phyloP scores from a whole-genome alignment of 306 rosid genomes.

The Lablab purpureus region DNA sequence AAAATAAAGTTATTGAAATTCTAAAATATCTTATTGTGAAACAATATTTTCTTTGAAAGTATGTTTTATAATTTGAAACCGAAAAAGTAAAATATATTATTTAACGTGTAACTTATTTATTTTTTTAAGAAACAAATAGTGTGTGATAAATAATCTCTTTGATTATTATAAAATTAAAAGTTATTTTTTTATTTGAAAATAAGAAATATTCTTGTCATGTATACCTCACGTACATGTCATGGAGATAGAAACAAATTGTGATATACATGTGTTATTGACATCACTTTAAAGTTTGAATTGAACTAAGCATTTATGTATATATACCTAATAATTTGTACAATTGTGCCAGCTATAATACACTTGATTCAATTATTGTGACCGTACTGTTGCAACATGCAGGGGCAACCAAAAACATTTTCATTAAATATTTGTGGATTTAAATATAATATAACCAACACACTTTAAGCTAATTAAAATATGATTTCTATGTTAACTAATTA shows the following conservation, averaged over 20 bases:
- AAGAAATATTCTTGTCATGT: neutral
- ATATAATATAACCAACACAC: neutral
- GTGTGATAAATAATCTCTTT: neutral
- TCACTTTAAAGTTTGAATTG: slow-evolving; percentile 5
- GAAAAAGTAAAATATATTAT: no score
- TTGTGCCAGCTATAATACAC: slow-evolving; percentile 7
- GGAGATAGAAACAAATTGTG: slow-evolving; percentile 52
- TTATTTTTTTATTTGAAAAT: neutral
- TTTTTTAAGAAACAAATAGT: neutral
- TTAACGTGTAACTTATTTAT: no score
- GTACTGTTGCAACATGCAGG: slow-evolving; percentile 6
- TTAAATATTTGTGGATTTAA: neutral
- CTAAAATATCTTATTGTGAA: no score
- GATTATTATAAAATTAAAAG: no score
- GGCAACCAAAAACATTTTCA: neutral
- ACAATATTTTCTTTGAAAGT: no score
- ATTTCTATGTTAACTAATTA: no score
- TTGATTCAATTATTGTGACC: neutral
- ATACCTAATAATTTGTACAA: slow-evolving; percentile 19
- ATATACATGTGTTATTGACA: slow-evolving; percentile 35
- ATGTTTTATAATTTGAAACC: no score
- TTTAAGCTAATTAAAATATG: no score
- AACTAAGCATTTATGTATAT: slow-evolving; percentile 11
- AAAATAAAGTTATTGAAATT: no score
- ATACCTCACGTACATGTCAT: slow-evolving; percentile 12